phyloP scores from a whole-genome alignment of 768 basidiomycete genomes.

The Imleria badia region DNA sequence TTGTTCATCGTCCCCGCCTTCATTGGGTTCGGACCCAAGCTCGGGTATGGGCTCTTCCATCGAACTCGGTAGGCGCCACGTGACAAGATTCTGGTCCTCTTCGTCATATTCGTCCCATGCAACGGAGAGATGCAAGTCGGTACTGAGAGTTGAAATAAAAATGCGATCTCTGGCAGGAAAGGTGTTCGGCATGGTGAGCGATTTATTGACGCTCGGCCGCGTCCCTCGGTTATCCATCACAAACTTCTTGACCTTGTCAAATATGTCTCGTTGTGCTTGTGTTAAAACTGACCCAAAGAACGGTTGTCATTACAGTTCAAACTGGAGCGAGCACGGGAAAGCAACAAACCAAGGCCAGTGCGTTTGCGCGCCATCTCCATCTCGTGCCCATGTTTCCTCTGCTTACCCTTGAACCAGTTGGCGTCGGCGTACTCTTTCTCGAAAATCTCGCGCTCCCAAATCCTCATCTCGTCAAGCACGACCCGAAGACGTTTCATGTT shows the following conservation, averaged over 20 bases:
- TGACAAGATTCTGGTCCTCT: conserved; percentile 74
- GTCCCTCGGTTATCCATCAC: conserved; percentile 48
- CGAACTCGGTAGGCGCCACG: conserved; percentile 58
- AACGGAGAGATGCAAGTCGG: conserved; percentile 72
- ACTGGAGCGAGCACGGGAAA: not conserved
- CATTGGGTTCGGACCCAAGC: conserved; percentile 36
- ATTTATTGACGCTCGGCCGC: conserved; percentile 31
- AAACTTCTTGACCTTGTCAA: conserved; percentile 76
- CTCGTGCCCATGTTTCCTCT: conserved; percentile 66
- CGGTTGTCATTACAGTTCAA: not conserved
- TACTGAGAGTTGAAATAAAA: conserved; percentile 75
- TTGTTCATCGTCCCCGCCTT: conserved; percentile 52
- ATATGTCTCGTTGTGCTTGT: conserved; percentile 69
- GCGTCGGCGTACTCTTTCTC: conserved; percentile 88
- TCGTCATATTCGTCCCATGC: conserved; percentile 96
- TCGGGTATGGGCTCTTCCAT: conserved; percentile 35
- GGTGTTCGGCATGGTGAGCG: conserved; percentile 70
- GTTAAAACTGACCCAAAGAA: conserved; percentile 57
- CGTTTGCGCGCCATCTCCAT: conserved; percentile 60
- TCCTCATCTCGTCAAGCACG: conserved; percentile 83
- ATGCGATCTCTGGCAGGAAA: conserved; percentile 78
- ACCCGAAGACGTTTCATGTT: conserved; percentile 78
- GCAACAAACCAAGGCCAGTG: conserved; percentile 59
- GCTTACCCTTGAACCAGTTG: conserved; percentile 95
- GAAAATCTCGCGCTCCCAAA: conserved; percentile 88